Base-by-base conservation (phyloP, 495 filamentous ascomycete species). In the Trichoderma erinaceum region DNA sequence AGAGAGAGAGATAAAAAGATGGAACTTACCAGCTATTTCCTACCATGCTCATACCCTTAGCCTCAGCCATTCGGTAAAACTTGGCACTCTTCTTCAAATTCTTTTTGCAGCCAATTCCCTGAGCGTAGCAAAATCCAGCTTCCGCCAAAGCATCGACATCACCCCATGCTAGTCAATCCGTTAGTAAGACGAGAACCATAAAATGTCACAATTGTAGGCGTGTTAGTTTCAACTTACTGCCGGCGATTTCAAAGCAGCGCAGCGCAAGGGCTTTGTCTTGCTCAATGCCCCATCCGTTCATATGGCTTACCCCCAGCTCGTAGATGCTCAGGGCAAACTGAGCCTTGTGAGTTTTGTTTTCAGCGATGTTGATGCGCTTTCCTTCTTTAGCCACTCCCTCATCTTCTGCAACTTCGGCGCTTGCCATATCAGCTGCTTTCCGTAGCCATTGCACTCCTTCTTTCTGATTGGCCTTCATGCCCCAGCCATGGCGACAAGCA, bases 401-500 rank as follows among this genome's bases (percentile, higher is more conserved):
- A 69, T 95, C 90, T 8, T 92, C 90, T 4, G 88, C 88, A 70
- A 97, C 85, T 73, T 97, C 95, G 69, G 90, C 76, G 41, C 88
- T 87, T 10, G 90, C 90, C n/a, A 85, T 88, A 71, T 97, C 91
- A 50, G 93, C 92, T 4, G 96, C 95, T 71, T 91, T 92, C 38
- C 90, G 87, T 63, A 89, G 80, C 95, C 95, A 99, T 72, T 86
- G 85, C 3, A 98, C 90, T 11, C 90, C 96, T 78, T 99, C 95
- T 43, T 82, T 82, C 70, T 89, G 91, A 75, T 97, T 97, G 21
- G 92, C 85, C 21, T 92, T 87, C 92, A 97, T 97, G 12, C 95
- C 95, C 95, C 95, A 99, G 35, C 95, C 95, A 74, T 98, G 95
- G n/a, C 96, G 87, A 74, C 93, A 97, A 41, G 95, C 96, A 50